Conservation (phyloP, 2,329 filamentous ascomycete genomes). For the Colletotrichum theobromicola region DNA sequence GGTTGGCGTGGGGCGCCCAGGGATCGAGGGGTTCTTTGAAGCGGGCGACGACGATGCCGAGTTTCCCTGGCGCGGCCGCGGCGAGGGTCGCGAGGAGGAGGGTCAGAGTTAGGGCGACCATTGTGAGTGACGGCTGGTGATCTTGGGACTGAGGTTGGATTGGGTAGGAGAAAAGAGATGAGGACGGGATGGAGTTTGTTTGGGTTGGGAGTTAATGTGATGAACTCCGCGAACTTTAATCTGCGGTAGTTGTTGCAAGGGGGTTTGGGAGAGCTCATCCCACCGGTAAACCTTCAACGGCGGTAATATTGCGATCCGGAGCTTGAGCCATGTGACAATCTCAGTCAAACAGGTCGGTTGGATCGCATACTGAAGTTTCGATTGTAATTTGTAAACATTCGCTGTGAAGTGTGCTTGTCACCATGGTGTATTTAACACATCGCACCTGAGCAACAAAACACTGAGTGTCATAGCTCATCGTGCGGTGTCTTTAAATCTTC, state of each 20-base stretch:
- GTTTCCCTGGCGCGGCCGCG: background rate
- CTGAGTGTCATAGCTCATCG: too few species aligned
- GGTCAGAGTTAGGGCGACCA: background rate
- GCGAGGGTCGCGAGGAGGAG: background rate
- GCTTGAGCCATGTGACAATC: background rate
- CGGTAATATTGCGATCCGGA: background rate
- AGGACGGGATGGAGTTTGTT: background rate
- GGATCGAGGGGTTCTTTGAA: slow-evolving; percentile 20
- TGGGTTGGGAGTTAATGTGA: background rate
- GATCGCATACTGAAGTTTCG: background rate
- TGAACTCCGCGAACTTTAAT: background rate
- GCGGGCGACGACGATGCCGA: slow-evolving; percentile 18
- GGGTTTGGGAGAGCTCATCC: background rate
- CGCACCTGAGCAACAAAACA: too few species aligned
- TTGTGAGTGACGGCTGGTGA: background rate
- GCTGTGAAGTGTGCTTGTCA: too few species aligned
- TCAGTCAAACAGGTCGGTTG: fast-evolving
- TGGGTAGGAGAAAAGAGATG: background rate
- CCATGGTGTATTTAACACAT: too few species aligned
- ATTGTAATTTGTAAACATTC: too few species aligned
- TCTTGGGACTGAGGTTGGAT: background rate
- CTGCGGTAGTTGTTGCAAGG: background rate
- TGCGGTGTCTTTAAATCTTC: too few species aligned
- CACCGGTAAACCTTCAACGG: background rate
- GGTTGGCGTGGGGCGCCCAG: background rate